phyloP scores from a whole-genome alignment of 2,329 filamentous ascomycete genomes.

The Paraphoma sp. region DNA sequence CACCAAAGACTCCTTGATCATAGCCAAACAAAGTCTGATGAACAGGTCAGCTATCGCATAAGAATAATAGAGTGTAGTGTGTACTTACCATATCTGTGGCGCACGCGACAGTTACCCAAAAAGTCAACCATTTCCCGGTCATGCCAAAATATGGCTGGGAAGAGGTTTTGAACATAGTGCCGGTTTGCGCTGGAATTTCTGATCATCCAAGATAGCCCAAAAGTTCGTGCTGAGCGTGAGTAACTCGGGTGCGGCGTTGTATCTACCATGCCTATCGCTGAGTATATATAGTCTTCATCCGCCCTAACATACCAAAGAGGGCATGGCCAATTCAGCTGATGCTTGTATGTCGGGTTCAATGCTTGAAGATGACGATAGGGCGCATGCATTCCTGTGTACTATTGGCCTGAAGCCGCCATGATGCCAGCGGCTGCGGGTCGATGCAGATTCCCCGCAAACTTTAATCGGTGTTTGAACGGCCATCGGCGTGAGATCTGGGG shows the following conservation, averaged over 20 bases:
- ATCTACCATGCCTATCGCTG: neutral
- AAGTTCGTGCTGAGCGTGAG: neutral
- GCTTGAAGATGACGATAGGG: conserved; percentile 13
- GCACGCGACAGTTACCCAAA: conserved; percentile 59
- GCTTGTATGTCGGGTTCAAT: neutral
- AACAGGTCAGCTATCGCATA: neutral
- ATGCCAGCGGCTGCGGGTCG: conserved; percentile 6
- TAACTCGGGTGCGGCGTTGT: neutral
- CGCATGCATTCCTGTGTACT: conserved; percentile 1
- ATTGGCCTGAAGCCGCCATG: conserved; percentile 9
- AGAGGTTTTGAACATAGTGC: conserved; percentile 16
- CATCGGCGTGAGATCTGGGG: neutral
- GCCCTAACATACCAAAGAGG: neutral
- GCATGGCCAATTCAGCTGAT: neutral
- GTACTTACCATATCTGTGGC: conserved; percentile 25
- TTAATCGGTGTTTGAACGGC: neutral
- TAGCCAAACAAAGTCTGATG: conserved; percentile 53
- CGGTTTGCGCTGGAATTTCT: conserved; percentile 1
- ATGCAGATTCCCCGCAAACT: neutral
- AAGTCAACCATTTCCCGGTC: conserved; percentile 62
- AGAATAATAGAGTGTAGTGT: neutral
- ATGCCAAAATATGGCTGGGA: conserved; percentile 60
- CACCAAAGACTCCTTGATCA: conserved; percentile 61
- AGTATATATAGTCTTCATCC: neutral
- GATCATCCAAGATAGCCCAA: neutral